phyloP scores from a whole-genome alignment of 306 rosid species.

The Luffa acutangula region DNA sequence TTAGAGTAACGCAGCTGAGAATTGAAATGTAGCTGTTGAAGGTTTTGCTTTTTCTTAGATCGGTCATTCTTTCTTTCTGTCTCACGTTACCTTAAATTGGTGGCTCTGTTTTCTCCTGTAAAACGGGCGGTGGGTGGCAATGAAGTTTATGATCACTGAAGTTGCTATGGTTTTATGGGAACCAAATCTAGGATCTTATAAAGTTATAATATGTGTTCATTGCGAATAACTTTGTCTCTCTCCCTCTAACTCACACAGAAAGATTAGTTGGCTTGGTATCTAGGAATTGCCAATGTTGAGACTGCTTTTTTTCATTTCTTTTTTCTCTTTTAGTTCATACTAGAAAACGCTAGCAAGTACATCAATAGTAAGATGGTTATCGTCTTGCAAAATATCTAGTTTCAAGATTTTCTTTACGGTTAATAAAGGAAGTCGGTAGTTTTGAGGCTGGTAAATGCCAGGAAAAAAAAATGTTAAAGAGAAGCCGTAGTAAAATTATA shows the following conservation, averaged over 20 bases:
- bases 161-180: background rate
- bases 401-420: background rate
- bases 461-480: background rate
- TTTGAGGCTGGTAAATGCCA: background rate
- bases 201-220: no score
- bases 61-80: background rate
- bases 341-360: background rate
- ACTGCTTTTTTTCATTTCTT: background rate
- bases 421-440: background rate
- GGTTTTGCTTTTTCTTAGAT: no score
- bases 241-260: background rate
- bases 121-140: no score
- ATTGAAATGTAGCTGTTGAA: no score
- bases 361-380: background rate
- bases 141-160: no score
- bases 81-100: background rate
- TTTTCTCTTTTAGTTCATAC: background rate
- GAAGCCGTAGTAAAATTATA: background rate
- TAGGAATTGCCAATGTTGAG: background rate
- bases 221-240: background rate
- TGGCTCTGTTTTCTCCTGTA: no score
- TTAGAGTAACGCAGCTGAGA: background rate
- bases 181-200: no score
- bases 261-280: background rate
- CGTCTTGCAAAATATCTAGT: background rate